A percentile compares a stretch with the other conserved stretches of the same genome.
Conservation (phyloP, 2,329 filamentous ascomycete species). For the Domatiomyces globalis region DNA sequence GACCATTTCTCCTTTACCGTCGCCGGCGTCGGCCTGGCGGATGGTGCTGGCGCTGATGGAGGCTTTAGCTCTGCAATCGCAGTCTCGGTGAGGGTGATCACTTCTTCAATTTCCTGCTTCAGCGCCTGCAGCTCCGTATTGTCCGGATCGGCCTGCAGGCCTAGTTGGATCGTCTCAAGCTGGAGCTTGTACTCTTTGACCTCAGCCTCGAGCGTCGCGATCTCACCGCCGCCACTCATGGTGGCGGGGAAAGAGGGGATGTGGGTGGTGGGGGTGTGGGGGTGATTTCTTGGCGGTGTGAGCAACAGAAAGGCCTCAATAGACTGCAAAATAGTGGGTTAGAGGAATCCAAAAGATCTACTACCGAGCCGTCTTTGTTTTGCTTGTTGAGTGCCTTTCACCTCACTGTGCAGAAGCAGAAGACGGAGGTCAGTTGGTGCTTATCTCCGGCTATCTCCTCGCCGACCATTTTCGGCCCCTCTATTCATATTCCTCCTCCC, state of each 20-base stretch:
- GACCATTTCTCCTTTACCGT: slow-evolving; percentile 60
- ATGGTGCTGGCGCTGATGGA: slow-evolving; percentile 29
- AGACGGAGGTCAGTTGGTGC: background rate
- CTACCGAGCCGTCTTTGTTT: too few relatives aligned
- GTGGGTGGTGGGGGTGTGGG: background rate
- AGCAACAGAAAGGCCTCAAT: background rate
- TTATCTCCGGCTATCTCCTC: background rate
- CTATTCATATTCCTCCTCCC: too few relatives aligned
- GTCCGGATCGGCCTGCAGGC: slow-evolving; percentile 65
- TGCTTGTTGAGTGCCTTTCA: too few relatives aligned
- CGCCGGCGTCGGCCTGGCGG: slow-evolving; percentile 34
- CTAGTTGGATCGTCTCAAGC: slow-evolving; percentile 64
- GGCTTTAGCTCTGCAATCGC: slow-evolving; percentile 69
- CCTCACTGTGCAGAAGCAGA: too few relatives aligned
- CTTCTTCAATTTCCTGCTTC: slow-evolving; percentile 65
- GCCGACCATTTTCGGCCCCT: too few relatives aligned
- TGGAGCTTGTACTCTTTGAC: slow-evolving; percentile 50
- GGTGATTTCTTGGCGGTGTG: background rate
- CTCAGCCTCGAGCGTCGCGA: slow-evolving; percentile 33
- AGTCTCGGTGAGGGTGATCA: slow-evolving; percentile 65
- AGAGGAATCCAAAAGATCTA: background rate
- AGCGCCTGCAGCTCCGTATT: slow-evolving; percentile 65
- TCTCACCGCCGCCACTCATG: slow-evolving; percentile 27
- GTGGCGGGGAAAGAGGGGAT: background rate
- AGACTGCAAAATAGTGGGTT: background rate